Base-by-base conservation (phyloP, 805 yeast species). In the Teunomyces stri region DNA sequence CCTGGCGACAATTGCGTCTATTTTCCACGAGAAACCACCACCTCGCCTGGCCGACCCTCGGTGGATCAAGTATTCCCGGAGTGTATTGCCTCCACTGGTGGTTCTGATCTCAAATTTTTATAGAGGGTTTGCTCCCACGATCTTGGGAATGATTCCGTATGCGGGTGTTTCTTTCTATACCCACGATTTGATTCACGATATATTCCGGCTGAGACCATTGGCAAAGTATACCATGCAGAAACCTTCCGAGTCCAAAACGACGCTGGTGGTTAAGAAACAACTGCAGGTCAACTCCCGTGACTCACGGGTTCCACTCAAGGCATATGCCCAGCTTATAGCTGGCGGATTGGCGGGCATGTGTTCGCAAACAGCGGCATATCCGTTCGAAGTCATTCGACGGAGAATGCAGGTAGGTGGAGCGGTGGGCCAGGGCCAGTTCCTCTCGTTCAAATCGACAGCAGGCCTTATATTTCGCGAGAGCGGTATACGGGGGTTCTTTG, bases 141-240 rank as follows among this genome's bases (percentile, higher is more conserved):
- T 94, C 39, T 58, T 91, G 35, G 99, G 99, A 9, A 91, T 94
- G 96, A 76, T 94, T 18, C 99, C 99, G 1, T 94, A 94, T 63
- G 99, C 99, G 1, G 99, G 99, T 9, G 97, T 92, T 3, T 88
- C 97, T 3, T 94, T 94, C 60, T 87, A 90, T 69, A 87, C 96
- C 3, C 98, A 94, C 66, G 99, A 94, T 69, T 64, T 83, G 47
- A 74, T 91, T 48, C 98, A 92, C 66, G 99, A 94, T 67, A 58
- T 91, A 1, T 81, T 94, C 60, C 74, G 96, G 51, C 74, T 85
- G n/a, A 72, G 75, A 10, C 45, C 60, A 10, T 64, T 91, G 5
- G 72, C 83, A 2, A 67, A 70, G 11, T 79, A 81, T 54, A 78
- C 89, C 0, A 83, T 72, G 18, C 60, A 60, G 43, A 31, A 31